phyloP scores from a whole-genome alignment of 176 grass and related monocot species.

The Rhynchospora pubera region DNA sequence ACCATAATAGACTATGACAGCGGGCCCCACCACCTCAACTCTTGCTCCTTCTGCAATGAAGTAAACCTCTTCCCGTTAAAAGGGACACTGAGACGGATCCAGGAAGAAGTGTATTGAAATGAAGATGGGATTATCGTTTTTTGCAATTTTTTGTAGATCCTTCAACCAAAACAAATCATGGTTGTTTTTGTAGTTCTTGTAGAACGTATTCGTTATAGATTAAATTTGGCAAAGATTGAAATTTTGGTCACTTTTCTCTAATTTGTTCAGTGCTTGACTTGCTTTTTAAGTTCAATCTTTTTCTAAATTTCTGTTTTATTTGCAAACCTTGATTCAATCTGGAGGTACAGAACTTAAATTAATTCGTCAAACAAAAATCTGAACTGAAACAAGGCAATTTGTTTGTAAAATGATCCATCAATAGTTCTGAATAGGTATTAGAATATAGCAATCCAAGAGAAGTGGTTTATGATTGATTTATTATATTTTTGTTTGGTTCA shows the following conservation, averaged over 20 bases:
- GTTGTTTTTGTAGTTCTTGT: background rate
- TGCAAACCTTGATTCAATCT: background rate
- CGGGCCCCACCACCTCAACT: conserved; percentile 30
- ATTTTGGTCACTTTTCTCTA: background rate
- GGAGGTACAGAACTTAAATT: background rate
- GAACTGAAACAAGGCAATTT: background rate
- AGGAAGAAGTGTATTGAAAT: background rate
- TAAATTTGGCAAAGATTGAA: background rate
- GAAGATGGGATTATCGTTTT: background rate
- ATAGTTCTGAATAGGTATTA: background rate
- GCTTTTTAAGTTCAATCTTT: background rate
- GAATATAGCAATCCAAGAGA: background rate
- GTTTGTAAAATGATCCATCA: background rate
- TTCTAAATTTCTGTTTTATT: background rate
- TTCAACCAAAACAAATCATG: background rate
- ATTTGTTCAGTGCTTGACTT: background rate
- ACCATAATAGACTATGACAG: conserved; percentile 7
- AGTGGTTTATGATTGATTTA: background rate
- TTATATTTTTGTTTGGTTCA: background rate
- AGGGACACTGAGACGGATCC: conserved; percentile 5
- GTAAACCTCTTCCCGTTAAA: background rate
- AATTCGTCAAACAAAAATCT: background rate
- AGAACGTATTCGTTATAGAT: conserved; percentile 2
- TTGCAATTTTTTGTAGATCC: background rate
- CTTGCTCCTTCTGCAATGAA: conserved; percentile 52